A percentile compares a stretch with the other conserved stretches of the same genome.
These are phyloP conservation scores for Monosporascus sp. DNA, from an alignment of 2,329 filamentous ascomycete species.

Conservation along the genomic window DNA sequence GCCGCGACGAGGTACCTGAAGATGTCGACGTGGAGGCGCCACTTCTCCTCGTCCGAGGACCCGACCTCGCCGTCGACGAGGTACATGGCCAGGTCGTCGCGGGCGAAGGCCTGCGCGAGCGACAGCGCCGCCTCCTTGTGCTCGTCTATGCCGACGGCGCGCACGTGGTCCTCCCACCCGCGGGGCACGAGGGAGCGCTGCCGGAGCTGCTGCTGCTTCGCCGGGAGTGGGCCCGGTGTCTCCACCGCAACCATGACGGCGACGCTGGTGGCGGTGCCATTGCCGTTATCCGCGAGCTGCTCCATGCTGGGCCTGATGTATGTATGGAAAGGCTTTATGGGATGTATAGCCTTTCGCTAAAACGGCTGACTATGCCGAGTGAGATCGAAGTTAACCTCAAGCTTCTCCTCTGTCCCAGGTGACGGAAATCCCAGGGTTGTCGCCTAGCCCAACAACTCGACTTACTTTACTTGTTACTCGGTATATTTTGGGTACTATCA, in stretches of 20 bases:
- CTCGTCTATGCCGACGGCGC: constrained; percentile 59
- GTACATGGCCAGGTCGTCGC: constrained; percentile 70
- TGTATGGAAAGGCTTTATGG: no score
- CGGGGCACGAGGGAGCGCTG: constrained; percentile 45
- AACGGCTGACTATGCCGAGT: no score
- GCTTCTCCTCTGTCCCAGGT: no score
- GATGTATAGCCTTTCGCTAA: no score
- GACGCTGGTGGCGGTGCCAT: constrained; percentile 12
- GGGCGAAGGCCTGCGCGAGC: constrained; percentile 71
- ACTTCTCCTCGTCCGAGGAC: constrained; percentile 62
- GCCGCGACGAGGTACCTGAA: constrained; percentile 74
- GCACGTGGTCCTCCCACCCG: constrained; percentile 52
- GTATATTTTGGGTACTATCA: constrained; percentile 52
- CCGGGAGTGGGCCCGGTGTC: neutral
- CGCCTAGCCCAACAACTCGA: constrained; percentile 4
- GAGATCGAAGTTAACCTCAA: no score
- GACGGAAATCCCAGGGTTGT: neutral
- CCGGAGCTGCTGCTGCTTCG: constrained; percentile 19
- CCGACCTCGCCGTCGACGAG: constrained; percentile 63
- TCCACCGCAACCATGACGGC: neutral
- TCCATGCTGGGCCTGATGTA: constrained; percentile 35
- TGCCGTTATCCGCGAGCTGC: constrained; percentile 26
- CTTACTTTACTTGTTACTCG: constrained; percentile 33
- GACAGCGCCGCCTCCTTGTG: constrained; percentile 66
- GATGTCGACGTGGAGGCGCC: constrained; percentile 71